These are phyloP conservation scores for Albatrellus ellisii DNA, from an alignment of 768 basidiomycete genomes.

Conservation along the genomic window DNA sequence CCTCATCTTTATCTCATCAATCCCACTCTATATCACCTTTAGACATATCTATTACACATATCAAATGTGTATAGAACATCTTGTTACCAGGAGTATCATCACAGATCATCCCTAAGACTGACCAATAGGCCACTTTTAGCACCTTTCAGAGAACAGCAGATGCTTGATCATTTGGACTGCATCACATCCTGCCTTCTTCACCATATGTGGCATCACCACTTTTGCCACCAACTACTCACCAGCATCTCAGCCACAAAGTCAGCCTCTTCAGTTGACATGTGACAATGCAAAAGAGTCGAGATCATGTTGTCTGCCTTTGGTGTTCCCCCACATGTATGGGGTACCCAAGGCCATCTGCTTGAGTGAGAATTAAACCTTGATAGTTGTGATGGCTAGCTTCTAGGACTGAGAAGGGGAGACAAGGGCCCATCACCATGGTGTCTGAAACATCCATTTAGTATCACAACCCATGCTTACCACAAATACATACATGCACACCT, in stretches of 20 bases:
- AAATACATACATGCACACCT: slow-evolving; percentile 27
- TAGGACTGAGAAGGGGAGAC: slow-evolving; percentile 67
- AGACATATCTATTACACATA: too few species aligned
- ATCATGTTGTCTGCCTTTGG: slow-evolving; percentile 55
- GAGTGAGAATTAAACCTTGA: slow-evolving; percentile 64
- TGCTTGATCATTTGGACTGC: too few species aligned
- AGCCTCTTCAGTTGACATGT: slow-evolving; percentile 67
- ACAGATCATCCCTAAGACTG: too few species aligned
- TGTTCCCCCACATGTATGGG: slow-evolving; percentile 38
- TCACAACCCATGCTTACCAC: not conserved
- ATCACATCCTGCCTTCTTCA: too few species aligned
- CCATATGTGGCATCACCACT: too few species aligned
- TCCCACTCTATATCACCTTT: too few species aligned
- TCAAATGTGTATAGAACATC: too few species aligned
- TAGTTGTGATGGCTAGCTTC: slow-evolving; percentile 71
- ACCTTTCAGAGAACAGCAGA: slow-evolving; percentile 54
- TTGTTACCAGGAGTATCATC: too few species aligned
- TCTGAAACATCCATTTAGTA: slow-evolving; percentile 2
- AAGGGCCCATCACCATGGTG: slow-evolving; percentile 32
- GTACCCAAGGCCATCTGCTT: slow-evolving; percentile 57
- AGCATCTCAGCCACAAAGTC: slow-evolving; percentile 79
- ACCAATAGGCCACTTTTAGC: too few species aligned
- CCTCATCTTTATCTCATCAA: too few species aligned
- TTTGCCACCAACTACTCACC: slow-evolving; percentile 48
- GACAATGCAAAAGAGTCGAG: slow-evolving; percentile 54